A percentile compares a stretch with the other conserved stretches of the same genome.
Evolutionary conservation across 2,329 filamentous ascomycete genomes (phyloP).

Genomic region (Verticillium nubilum): DNA sequence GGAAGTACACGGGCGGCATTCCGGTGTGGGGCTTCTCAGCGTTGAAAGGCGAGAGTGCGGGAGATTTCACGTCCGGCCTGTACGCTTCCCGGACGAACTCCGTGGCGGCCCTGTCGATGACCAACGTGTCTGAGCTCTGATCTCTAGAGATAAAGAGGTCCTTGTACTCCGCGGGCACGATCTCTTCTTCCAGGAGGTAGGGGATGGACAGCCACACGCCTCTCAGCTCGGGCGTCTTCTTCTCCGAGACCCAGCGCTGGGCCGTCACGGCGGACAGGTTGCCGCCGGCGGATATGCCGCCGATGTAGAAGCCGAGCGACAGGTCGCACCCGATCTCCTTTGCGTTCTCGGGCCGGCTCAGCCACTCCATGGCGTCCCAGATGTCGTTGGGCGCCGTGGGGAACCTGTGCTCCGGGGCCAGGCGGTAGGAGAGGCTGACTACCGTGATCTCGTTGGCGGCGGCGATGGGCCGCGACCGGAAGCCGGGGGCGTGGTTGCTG

Average conservation of each 20-base stretch:
- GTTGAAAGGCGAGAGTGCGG: conserved; percentile 25
- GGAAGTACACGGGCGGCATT: conserved; percentile 42
- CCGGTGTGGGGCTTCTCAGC: conserved; percentile 20
- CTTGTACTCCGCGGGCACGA: conserved; percentile 28
- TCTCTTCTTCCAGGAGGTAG: conserved; percentile 1
- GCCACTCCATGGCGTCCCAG: conserved; percentile 24
- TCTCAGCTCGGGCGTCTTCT: not conserved
- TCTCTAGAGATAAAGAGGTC: conserved; percentile 29
- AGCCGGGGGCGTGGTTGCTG: not conserved
- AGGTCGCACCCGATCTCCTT: not conserved
- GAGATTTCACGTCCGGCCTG: conserved; percentile 20
- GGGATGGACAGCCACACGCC: conserved; percentile 6
- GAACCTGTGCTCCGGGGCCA: conserved; percentile 40
- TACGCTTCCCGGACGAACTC: conserved; percentile 21
- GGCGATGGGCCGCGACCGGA: conserved; percentile 2
- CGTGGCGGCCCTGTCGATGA: conserved; percentile 22
- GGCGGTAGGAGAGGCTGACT: conserved; percentile 40
- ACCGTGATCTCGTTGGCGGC: conserved; percentile 3
- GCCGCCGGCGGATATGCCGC: conserved; percentile 13
- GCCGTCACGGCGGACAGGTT: conserved; percentile 10
- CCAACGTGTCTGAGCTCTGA: conserved; percentile 32
- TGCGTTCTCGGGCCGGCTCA: not conserved
- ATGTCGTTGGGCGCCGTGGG: conserved; percentile 34
- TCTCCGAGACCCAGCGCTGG: conserved; percentile 5
- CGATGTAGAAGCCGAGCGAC: conserved; percentile 8